Conservation (phyloP, 2,329 filamentous ascomycete species). For the Graphilbum sp. region DNA sequence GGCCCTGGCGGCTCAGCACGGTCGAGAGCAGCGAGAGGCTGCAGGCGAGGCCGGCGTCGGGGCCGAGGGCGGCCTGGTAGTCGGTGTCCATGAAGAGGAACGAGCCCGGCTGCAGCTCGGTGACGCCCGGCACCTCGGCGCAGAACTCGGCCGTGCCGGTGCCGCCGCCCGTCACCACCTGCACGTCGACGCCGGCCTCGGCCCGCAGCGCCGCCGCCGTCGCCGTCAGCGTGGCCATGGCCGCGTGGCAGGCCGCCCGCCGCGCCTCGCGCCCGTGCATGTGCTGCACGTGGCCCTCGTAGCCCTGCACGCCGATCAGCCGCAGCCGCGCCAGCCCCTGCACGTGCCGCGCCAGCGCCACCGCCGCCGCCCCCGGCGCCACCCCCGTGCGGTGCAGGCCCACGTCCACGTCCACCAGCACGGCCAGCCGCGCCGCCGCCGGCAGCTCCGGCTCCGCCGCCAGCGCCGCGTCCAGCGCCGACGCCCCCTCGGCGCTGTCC, state of each 20-base stretch:
- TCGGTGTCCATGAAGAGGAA: slow-evolving; percentile 43
- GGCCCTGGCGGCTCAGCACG: slow-evolving; percentile 29
- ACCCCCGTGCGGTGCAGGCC: slow-evolving; percentile 33
- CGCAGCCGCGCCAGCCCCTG: slow-evolving; percentile 19
- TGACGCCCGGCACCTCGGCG: slow-evolving; percentile 29
- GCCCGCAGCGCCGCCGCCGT: slow-evolving; percentile 25
- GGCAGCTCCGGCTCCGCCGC: no score
- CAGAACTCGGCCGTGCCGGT: slow-evolving; percentile 38
- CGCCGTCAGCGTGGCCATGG: slow-evolving; percentile 25
- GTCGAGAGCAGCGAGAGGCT: slow-evolving; percentile 31
- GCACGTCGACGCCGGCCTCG: slow-evolving; percentile 24
- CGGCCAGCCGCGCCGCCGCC: slow-evolving; percentile 20
- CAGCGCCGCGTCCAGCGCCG: slow-evolving; percentile 27
- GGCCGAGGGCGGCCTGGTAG: slow-evolving; percentile 36
- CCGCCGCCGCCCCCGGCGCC: slow-evolving; percentile 20
- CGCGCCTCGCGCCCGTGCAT: slow-evolving; percentile 26
- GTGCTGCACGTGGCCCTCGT: slow-evolving; percentile 37
- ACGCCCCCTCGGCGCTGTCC: slow-evolving; percentile 27
- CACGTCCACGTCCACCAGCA: slow-evolving; percentile 32
- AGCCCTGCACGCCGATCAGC: slow-evolving; percentile 33
- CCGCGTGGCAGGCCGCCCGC: slow-evolving; percentile 23
- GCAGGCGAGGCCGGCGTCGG: slow-evolving; percentile 26
- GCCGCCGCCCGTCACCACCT: slow-evolving; percentile 34
- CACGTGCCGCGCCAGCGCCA: slow-evolving; percentile 23
- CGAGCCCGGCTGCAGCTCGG: slow-evolving; percentile 35